Percentiles rank a stretch among this genome's conserved stretches.
Evolutionary conservation across 305 asterid species (phyloP).

Genomic region (Rubia occidens): DNA sequence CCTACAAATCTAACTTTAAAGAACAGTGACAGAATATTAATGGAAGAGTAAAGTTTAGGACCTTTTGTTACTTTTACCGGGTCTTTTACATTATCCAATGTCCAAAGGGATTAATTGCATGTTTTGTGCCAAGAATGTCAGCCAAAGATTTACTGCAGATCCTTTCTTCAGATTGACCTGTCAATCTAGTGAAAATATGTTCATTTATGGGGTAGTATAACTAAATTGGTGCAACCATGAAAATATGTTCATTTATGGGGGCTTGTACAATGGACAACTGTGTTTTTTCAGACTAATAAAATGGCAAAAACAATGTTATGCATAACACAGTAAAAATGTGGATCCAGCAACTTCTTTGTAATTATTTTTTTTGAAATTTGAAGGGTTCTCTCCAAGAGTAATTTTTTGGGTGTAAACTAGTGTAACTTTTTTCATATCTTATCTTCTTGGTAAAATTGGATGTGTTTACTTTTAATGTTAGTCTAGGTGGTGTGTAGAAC

Average conservation of each 20-base stretch:
- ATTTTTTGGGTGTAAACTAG: too few relatives aligned
- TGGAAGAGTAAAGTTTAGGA: constrained; percentile 39
- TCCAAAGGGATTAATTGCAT: constrained; percentile 19
- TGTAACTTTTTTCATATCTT: neutral
- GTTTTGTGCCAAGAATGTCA: constrained; percentile 51
- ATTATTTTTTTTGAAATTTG: too few relatives aligned
- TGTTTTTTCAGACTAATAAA: neutral
- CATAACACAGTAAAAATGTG: neutral
- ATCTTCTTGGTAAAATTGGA: neutral
- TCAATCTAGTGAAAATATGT: too few relatives aligned
- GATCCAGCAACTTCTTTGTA: neutral
- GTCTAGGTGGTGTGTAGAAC: neutral
- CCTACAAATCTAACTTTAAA: constrained; percentile 36
- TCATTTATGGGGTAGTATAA: too few relatives aligned
- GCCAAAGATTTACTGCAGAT: constrained; percentile 30
- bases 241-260: constrained; percentile 4
- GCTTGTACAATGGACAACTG: constrained; percentile 5
- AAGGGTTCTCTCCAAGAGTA: too few relatives aligned
- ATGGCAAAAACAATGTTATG: neutral
- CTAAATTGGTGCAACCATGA: constrained; percentile 2
- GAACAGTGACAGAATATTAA: constrained; percentile 32
- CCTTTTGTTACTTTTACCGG: constrained; percentile 19
- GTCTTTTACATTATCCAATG: constrained; percentile 10
- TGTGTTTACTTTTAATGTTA: neutral
- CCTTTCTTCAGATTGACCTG: constrained; percentile 5